Base-by-base conservation (phyloP, 2,329 filamentous ascomycete genomes). In the Penicillium sp. region DNA sequence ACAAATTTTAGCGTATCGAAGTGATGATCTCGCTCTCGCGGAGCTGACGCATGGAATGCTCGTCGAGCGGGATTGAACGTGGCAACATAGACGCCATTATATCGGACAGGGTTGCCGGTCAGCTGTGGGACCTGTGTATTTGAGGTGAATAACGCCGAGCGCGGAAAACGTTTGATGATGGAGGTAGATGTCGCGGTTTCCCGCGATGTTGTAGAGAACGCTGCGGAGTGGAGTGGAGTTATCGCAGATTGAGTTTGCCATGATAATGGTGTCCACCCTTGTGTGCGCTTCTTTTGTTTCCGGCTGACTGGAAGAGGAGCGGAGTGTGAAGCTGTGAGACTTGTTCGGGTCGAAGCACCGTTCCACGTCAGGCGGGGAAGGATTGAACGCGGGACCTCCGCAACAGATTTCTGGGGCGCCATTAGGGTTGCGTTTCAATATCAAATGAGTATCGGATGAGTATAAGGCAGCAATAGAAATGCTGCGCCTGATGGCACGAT, bases 1-100 rank as follows among this genome's bases (percentile, higher is more conserved):
- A 99, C 93, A 75, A 99, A 97, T 81, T 97, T 97, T 65, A 99
- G 86, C 0, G 95, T 99, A 79, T 99, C 95, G 75, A 99, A 99
- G 78, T 99, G 93, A 78, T 99, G 95, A 72, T 97, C 93, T 67
- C 91, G 87, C 56, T 77, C 75, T 55, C 81, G 85, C 44, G 79
- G 71, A 2, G 86, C 75, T 0, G 91, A 90, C 41, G 88, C 85
- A 76, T 93, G 90, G 75, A 97, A 80, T 38, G 77, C 77, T 19
- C 76, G 76, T 23, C 73, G 74, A 13, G 79, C 78, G 13, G 75
- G 69, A 38, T 78, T 77, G 60, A 79, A 82, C 2, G 70, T 64
- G 13, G 79, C 77, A n/a, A 80, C 80, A 62, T 82, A 82, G 8
- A 82, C 79, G 7, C 80, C 80, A 75, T 82, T 80, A 66, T 82